A percentile compares a stretch with the other conserved stretches of the same genome.
phyloP scores from a whole-genome alignment of 495 filamentous ascomycete genomes.

The Aspergillus baeticus region DNA sequence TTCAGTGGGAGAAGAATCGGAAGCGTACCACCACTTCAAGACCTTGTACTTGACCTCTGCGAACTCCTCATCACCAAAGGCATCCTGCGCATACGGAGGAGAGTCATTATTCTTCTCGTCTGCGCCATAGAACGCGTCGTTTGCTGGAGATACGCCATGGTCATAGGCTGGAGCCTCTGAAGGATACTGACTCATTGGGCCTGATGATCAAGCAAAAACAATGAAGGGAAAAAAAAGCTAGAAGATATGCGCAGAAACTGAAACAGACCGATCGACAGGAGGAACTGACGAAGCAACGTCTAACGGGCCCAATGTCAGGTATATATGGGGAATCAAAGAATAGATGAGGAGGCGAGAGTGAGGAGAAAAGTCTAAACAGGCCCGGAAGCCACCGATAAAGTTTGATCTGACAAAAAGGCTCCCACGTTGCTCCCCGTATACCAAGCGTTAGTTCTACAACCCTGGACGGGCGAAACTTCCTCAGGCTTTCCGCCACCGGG shows the following conservation, averaged over 20 bases:
- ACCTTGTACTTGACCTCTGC: conserved; percentile 43
- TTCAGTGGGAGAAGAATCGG: neutral
- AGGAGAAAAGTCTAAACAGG: neutral
- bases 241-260: neutral
- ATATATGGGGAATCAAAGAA: neutral
- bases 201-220: neutral
- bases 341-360: neutral
- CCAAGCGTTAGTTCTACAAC: neutral
- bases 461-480: too few species aligned
- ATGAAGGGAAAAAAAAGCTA: neutral
- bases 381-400: too few species aligned
- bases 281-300: neutral
- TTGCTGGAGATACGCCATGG: conserved; percentile 8
- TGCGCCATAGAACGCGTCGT: conserved; percentile 6
- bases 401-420: neutral
- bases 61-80: conserved; percentile 42
- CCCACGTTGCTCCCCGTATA: neutral
- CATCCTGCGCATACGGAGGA: conserved; percentile 28
- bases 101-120: conserved; percentile 23
- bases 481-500: conserved; percentile 5
- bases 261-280: neutral
- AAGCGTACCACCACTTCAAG: conserved; percentile 41
- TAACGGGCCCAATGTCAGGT: neutral
- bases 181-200: conserved; percentile 12
- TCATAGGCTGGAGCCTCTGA: conserved; percentile 11